Percentiles rank a stretch among this genome's conserved stretches.
phyloP scores from a whole-genome alignment of 2,329 filamentous ascomycete genomes.

The Xylariaceae sp. region DNA sequence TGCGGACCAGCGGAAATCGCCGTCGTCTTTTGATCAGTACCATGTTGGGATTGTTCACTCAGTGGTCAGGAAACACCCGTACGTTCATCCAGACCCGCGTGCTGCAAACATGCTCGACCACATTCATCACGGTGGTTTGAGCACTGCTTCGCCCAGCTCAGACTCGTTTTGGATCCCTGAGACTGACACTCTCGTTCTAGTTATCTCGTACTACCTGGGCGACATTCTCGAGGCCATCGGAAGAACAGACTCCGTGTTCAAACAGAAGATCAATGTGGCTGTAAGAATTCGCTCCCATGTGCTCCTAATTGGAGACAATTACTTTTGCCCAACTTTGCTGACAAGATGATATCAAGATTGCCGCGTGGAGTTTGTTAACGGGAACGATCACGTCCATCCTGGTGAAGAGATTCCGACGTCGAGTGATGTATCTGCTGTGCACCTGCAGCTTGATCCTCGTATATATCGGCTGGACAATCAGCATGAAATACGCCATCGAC shows the following conservation, averaged over 20 bases:
- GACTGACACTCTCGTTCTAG: slow-evolving; percentile 24
- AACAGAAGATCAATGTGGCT: slow-evolving; percentile 44
- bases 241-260: slow-evolving; percentile 37
- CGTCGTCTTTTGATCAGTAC: slow-evolving; percentile 36
- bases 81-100: not conserved
- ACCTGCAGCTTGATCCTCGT: slow-evolving; percentile 40
- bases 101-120: not conserved
- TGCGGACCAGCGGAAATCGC: slow-evolving; percentile 38
- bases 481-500: slow-evolving; percentile 37
- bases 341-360: slow-evolving; percentile 23
- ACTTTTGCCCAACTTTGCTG: not conserved
- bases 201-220: slow-evolving; percentile 40
- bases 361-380: slow-evolving; percentile 42
- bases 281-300: slow-evolving; percentile 10
- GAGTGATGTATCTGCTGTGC: slow-evolving; percentile 37
- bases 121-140: not conserved
- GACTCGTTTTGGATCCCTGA: not conserved
- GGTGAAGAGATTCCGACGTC: slow-evolving; percentile 35
- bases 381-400: slow-evolving; percentile 39
- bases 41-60: slow-evolving; percentile 37
- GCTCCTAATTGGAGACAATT: not conserved
- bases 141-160: not conserved
- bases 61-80: slow-evolving; percentile 27
- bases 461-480: slow-evolving; percentile 48
- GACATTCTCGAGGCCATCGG: slow-evolving; percentile 43